Conservation (phyloP, 2,329 filamentous ascomycete genomes). For the Grosmannia penicillata region DNA sequence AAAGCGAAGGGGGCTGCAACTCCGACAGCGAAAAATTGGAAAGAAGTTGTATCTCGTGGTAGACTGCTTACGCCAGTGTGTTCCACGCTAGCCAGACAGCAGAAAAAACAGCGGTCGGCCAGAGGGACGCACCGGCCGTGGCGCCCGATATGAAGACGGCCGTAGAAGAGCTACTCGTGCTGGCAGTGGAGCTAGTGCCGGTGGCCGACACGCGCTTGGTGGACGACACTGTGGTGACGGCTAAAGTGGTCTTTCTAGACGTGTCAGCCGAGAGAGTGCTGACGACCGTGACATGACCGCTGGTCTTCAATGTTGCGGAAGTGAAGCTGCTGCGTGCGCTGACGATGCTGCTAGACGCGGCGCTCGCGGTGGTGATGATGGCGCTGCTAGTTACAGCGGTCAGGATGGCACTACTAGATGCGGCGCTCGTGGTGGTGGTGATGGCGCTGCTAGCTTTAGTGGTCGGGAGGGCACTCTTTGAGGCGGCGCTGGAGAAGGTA, state of each 20-base stretch:
- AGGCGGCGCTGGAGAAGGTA: neutral
- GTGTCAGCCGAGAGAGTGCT: neutral
- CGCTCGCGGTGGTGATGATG: neutral
- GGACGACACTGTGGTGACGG: neutral
- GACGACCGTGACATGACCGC: too few relatives aligned
- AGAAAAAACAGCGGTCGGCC: too few relatives aligned
- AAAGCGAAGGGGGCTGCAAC: too few relatives aligned
- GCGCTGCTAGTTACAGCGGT: neutral
- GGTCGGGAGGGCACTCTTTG: too few relatives aligned
- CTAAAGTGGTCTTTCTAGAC: neutral
- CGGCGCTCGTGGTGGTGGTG: neutral
- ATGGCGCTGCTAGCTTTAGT: too few relatives aligned
- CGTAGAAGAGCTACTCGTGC: neutral
- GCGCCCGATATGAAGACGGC: neutral
- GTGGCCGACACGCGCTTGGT: neutral
- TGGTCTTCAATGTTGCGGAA: too few relatives aligned
- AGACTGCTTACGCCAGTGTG: too few relatives aligned
- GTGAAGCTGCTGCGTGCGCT: too few relatives aligned
- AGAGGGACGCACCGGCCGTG: neutral
- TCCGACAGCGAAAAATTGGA: too few relatives aligned
- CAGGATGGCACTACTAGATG: neutral
- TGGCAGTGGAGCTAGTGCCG: neutral
- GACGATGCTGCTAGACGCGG: neutral
- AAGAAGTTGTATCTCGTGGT: too few relatives aligned
- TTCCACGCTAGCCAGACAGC: neutral